Conservation (phyloP, 805 yeast genomes). For the Jamesozyma hellenica region DNA sequence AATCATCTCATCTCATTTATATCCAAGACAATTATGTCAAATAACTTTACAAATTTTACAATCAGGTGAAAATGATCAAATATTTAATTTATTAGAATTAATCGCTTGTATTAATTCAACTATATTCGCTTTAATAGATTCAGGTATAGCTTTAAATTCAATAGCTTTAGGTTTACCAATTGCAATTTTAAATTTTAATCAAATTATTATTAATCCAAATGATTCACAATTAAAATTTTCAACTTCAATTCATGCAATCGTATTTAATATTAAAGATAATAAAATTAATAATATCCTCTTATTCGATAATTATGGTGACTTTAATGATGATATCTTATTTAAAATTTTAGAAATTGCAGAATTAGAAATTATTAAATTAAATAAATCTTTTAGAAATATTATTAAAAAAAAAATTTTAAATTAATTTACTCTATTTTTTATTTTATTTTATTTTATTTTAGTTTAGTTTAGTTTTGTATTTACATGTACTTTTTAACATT, state of each 20-base stretch:
- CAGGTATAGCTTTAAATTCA: slow-evolving; percentile 60
- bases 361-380: slow-evolving; percentile 36
- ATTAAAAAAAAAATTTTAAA: slow-evolving; percentile 37
- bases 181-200: slow-evolving; percentile 28
- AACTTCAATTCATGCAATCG: slow-evolving; percentile 55
- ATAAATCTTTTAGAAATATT: slow-evolving; percentile 36
- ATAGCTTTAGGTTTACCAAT: slow-evolving; percentile 51
- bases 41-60: slow-evolving; percentile 56
- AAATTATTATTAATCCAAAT: slow-evolving; percentile 37
- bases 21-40: slow-evolving; percentile 74
- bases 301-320: slow-evolving; percentile 64
- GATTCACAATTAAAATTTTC: slow-evolving; percentile 34
- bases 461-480: neutral
- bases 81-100: slow-evolving; percentile 40
- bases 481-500: slow-evolving; percentile 31
- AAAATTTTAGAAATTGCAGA: slow-evolving; percentile 44
- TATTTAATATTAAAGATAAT: slow-evolving; percentile 39
- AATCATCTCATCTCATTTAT: slow-evolving; percentile 47
- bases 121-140: slow-evolving; percentile 66
- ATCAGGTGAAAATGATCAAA: slow-evolving; percentile 27
- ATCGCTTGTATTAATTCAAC: slow-evolving; percentile 65
- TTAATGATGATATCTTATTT: slow-evolving; percentile 47
- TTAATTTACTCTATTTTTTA: neutral
- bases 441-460: too few relatives aligned
- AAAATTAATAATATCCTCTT: slow-evolving; percentile 48